Percentiles rank a stretch among this genome's conserved stretches.
Conservation (phyloP, 2,329 filamentous ascomycete genomes). For the Cytospora paraplurivora region DNA sequence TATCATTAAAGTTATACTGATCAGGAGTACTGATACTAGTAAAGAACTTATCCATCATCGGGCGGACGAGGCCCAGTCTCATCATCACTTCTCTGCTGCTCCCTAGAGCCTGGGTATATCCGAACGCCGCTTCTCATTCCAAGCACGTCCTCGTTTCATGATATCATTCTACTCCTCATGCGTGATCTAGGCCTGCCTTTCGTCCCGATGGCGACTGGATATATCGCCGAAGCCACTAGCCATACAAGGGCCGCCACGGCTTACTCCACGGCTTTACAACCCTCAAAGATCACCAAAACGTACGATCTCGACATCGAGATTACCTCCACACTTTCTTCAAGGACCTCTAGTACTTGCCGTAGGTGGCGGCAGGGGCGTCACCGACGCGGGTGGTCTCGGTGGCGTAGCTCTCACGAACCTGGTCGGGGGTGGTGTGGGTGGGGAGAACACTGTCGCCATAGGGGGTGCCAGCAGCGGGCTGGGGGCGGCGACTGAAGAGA, state of each 20-base stretch:
- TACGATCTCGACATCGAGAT: background rate
- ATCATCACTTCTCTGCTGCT: background rate
- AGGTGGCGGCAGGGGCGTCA: constrained; percentile 27
- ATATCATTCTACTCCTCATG: background rate
- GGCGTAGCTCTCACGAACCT: constrained; percentile 41
- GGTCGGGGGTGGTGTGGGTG: constrained; percentile 39
- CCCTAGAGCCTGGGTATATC: constrained; percentile 24
- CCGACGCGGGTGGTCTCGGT: constrained; percentile 41
- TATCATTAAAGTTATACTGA: constrained; percentile 17
- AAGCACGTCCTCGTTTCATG: background rate
- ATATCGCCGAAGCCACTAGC: background rate
- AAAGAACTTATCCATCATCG: background rate
- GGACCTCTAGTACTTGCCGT: constrained; percentile 36
- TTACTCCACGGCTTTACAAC: background rate
- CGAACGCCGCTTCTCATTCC: constrained; percentile 4
- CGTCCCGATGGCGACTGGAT: background rate
- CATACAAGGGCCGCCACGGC: background rate
- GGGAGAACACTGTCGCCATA: constrained; percentile 40
- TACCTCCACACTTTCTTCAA: no score
- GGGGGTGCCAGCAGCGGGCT: constrained; percentile 28
- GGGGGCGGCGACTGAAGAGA: constrained; percentile 39
- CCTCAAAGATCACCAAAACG: background rate
- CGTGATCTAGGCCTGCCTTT: background rate
- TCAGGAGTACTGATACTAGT: background rate
- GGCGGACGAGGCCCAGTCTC: constrained; percentile 9